Evolutionary conservation across 805 yeast species (phyloP).

Genomic region (Clavispora carvajalis): DNA sequence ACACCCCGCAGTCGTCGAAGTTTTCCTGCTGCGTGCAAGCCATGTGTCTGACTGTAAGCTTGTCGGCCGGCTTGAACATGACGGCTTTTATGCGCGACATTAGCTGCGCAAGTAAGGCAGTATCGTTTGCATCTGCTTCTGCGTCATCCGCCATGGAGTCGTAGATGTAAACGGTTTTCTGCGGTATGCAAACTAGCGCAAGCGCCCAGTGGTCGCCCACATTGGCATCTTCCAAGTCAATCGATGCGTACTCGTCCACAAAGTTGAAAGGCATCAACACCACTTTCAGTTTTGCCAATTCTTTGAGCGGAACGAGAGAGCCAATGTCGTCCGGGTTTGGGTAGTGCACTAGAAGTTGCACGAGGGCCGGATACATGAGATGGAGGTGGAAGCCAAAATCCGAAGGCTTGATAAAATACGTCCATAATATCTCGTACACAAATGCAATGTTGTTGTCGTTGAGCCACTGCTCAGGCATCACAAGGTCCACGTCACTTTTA

Average conservation of each 20-base stretch:
- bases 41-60: slow-evolving; percentile 25
- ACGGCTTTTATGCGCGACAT: slow-evolving; percentile 17
- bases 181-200: slow-evolving; percentile 46
- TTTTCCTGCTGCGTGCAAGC: slow-evolving; percentile 57
- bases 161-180: slow-evolving; percentile 46
- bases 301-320: slow-evolving; percentile 28
- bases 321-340: slow-evolving; percentile 36
- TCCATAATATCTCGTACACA: slow-evolving; percentile 45
- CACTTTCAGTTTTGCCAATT: slow-evolving; percentile 33
- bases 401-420: slow-evolving; percentile 16
- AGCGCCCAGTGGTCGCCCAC: slow-evolving; percentile 80
- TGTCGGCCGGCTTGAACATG: slow-evolving; percentile 18
- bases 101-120: slow-evolving; percentile 21
- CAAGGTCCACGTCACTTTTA: slow-evolving; percentile 51
- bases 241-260: slow-evolving; percentile 33
- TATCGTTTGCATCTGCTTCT: slow-evolving; percentile 33
- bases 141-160: slow-evolving; percentile 46
- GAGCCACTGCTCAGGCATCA: slow-evolving; percentile 66
- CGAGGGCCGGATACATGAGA: slow-evolving; percentile 54
- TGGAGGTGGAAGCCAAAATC: slow-evolving; percentile 21
- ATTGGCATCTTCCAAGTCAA: slow-evolving; percentile 49
- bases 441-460: slow-evolving; percentile 66
- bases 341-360: slow-evolving; percentile 52
- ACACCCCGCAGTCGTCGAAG: slow-evolving; percentile 63
- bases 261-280: slow-evolving; percentile 68